Percentiles rank a stretch among this genome's conserved stretches.
Evolutionary conservation across 192 early-diverging fungal genomes (phyloP).

Genomic region (Entrophospora sp.): DNA sequence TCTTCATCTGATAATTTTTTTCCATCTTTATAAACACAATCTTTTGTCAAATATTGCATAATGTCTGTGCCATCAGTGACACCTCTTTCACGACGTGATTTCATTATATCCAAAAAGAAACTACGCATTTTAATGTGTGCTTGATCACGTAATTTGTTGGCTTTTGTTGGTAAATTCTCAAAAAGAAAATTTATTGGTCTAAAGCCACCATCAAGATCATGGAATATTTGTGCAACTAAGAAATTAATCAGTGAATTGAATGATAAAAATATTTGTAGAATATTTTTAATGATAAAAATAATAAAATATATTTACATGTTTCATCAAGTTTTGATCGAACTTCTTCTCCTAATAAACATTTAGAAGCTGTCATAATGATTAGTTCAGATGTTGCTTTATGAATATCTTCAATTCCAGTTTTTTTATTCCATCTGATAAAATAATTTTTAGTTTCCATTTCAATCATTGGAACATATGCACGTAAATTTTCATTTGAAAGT

Average conservation of each 20-base stretch:
- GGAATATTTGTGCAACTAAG: constrained; percentile 82
- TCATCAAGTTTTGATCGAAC: constrained; percentile 77
- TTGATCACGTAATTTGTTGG: constrained; percentile 75
- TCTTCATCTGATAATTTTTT: constrained; percentile 72
- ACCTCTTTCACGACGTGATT: constrained; percentile 55
- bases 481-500: constrained; percentile 78
- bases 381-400: constrained; percentile 79
- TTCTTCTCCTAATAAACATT: constrained; percentile 91
- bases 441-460: constrained; percentile 72
- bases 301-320: constrained; percentile 26
- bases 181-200: constrained; percentile 93
- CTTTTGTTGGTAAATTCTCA: constrained; percentile 81
- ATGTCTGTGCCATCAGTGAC: constrained; percentile 57
- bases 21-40: constrained; percentile 84
- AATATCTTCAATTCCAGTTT: constrained; percentile 53
- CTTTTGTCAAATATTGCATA: constrained; percentile 68
- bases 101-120: constrained; percentile 73
- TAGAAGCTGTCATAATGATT: constrained; percentile 89
- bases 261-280: neutral
- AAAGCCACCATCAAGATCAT: constrained; percentile 90
- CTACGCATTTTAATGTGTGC: constrained; percentile 77
- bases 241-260: neutral
- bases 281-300: neutral
- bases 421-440: constrained; percentile 56
- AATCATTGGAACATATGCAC: constrained; percentile 81